Evolutionary conservation across 2,329 filamentous ascomycete genomes (phyloP).

Genomic region (Exophiala sideris): DNA sequence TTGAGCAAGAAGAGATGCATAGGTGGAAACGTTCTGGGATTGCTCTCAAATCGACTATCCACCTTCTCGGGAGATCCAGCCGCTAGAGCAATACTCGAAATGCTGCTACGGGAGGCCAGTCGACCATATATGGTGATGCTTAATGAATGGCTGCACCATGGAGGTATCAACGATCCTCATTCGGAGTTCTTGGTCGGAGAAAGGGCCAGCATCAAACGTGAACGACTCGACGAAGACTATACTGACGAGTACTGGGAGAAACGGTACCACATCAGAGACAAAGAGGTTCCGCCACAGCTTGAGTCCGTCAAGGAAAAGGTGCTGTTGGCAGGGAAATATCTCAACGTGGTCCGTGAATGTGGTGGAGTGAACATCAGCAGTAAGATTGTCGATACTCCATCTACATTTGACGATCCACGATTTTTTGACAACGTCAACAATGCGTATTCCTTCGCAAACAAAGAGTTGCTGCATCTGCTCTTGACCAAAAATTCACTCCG

Average conservation of each 20-base stretch:
- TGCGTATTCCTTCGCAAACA: constrained; percentile 93
- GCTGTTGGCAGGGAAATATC: constrained; percentile 89
- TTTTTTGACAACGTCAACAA: constrained; percentile 95
- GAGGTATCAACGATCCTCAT: constrained; percentile 90
- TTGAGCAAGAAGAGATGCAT: constrained; percentile 93
- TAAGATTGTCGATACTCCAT: constrained; percentile 76
- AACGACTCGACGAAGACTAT: constrained; percentile 90
- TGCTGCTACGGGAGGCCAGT: constrained; percentile 80
- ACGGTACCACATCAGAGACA: constrained; percentile 88
- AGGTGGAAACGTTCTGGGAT: constrained; percentile 87
- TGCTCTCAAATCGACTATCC: constrained; percentile 79
- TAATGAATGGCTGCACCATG: constrained; percentile 97
- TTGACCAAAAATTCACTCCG: constrained; percentile 90
- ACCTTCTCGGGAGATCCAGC: constrained; percentile 92
- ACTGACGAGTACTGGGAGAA: constrained; percentile 99
- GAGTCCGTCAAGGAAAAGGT: constrained; percentile 91
- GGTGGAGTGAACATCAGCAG: constrained; percentile 93
- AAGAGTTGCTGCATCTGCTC: constrained; percentile 83
- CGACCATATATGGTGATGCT: constrained; percentile 96
- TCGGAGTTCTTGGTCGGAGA: constrained; percentile 93
- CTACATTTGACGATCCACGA: constrained; percentile 83
- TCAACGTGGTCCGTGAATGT: constrained; percentile 96
- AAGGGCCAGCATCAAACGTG: constrained; percentile 88
- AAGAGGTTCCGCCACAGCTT: constrained; percentile 87
- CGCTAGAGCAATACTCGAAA: constrained; percentile 75